These are phyloP conservation scores for Giardia duodenalis DNA, from an alignment of 208 protist species.

Conservation along the genomic window DNA sequence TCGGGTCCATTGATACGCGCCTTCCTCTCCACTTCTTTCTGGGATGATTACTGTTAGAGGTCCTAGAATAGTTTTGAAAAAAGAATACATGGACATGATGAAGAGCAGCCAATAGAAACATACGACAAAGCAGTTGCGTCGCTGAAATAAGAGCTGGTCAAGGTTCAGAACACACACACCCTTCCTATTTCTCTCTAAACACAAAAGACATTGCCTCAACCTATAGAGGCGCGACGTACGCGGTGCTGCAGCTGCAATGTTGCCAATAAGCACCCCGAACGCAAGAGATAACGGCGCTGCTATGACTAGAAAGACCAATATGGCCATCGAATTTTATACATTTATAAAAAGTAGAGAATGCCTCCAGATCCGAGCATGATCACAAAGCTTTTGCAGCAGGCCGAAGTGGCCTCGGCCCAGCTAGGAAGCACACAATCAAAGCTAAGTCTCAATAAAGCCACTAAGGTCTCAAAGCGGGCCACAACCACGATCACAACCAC, in stretches of 20 bases:
- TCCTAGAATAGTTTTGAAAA: neutral
- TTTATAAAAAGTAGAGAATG: neutral
- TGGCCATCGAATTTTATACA: neutral
- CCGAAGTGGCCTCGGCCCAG: neutral
- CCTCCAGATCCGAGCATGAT: neutral
- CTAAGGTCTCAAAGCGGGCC: neutral
- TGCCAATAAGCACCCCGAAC: no score
- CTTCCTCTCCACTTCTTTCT: neutral
- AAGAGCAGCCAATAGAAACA: neutral
- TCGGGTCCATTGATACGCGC: neutral
- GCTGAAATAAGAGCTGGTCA: no score
- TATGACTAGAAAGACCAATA: no score
- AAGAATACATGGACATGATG: neutral
- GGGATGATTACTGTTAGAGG: neutral
- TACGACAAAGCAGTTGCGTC: neutral
- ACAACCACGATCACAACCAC: neutral
- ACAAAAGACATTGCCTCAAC: no score
- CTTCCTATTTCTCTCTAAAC: no score
- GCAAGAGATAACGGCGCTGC: no score
- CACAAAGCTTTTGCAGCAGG: neutral
- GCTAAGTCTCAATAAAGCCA: neutral
- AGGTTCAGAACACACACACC: no score
- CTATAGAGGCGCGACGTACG: no score
- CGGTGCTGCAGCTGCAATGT: no score
- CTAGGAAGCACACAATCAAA: no score